Percentiles rank a stretch among this genome's conserved stretches.
Evolutionary conservation across 2,329 filamentous ascomycete species (phyloP).

Genomic region (Pyrenophora seminiperda): DNA sequence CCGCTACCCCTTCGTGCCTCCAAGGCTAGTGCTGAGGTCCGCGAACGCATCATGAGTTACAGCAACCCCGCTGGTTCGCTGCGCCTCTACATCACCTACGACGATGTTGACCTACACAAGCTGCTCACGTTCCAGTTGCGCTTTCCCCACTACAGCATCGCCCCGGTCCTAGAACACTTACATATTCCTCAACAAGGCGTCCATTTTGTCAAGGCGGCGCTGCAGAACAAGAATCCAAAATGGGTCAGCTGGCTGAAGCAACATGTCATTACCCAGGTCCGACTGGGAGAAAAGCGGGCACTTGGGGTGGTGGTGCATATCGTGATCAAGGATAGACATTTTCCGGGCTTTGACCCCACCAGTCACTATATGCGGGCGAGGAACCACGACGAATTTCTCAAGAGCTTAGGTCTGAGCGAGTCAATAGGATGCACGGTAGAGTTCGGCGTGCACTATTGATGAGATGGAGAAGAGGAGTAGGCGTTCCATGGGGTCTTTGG

Average conservation of each 20-base stretch:
- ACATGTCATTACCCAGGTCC: conserved; percentile 5
- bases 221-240: not conserved
- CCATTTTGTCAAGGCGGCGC: not conserved
- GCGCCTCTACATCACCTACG: conserved; percentile 17
- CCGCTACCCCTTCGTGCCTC: conserved; percentile 4
- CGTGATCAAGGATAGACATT: not conserved
- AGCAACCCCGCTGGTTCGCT: conserved; percentile 14
- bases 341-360: too few relatives aligned
- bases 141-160: conserved; percentile 24
- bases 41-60: conserved; percentile 9
- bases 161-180: not conserved
- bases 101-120: conserved; percentile 13
- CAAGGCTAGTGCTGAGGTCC: not conserved
- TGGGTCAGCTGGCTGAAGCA: conserved; percentile 4
- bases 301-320: not conserved
- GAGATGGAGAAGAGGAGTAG: too few relatives aligned
- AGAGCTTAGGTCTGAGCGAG: not conserved
- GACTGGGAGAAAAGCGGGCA: not conserved
- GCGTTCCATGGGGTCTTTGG: too few relatives aligned
- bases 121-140: conserved; percentile 26
- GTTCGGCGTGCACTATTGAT: not conserved
- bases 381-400: not conserved
- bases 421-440: not conserved
- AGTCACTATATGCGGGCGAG: too few relatives aligned
- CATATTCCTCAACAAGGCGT: not conserved